Evolutionary conservation across 306 rosid species (phyloP).

Genomic region (Quercus berberidifolia): DNA sequence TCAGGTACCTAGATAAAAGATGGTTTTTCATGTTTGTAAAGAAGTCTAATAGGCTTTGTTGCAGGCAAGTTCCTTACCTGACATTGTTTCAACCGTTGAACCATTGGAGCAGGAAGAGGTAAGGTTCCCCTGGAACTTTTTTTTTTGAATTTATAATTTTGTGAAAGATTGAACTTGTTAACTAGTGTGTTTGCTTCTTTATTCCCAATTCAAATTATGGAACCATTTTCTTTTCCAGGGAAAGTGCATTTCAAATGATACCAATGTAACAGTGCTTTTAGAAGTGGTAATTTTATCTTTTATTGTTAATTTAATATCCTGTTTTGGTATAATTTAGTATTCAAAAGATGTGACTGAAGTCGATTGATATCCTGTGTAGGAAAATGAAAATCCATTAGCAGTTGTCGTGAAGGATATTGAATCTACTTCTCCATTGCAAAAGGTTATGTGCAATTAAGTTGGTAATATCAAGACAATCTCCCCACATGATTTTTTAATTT

Average conservation of each 20-base stretch:
- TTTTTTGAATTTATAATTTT: conserved; percentile 2
- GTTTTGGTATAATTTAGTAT: neutral
- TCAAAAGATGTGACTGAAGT: neutral
- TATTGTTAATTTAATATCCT: conserved; percentile 6
- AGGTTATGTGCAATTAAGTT: conserved; percentile 23
- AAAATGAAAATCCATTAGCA: conserved; percentile 26
- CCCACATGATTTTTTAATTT: neutral
- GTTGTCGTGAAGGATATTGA: conserved; percentile 11
- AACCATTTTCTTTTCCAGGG: conserved; percentile 16
- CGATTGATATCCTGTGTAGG: conserved; percentile 28
- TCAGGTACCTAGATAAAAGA: neutral
- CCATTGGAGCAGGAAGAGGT: conserved; percentile 25
- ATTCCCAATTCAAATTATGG: neutral
- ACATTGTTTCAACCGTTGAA: conserved; percentile 7
- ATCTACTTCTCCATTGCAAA: conserved; percentile 28
- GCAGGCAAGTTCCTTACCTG: conserved; percentile 23
- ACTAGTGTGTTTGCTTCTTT: neutral
- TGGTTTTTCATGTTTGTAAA: neutral
- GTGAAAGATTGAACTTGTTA: conserved; percentile 3
- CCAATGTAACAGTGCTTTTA: conserved; percentile 19
- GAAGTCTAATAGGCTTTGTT: conserved; percentile 16
- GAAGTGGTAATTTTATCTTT: conserved; percentile 15
- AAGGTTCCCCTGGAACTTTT: neutral
- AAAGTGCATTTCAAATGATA: conserved; percentile 15
- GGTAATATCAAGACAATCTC: no score